These are phyloP conservation scores for Scedosporium boydii DNA, from an alignment of 2,329 filamentous ascomycete genomes.

Conservation along the genomic window DNA sequence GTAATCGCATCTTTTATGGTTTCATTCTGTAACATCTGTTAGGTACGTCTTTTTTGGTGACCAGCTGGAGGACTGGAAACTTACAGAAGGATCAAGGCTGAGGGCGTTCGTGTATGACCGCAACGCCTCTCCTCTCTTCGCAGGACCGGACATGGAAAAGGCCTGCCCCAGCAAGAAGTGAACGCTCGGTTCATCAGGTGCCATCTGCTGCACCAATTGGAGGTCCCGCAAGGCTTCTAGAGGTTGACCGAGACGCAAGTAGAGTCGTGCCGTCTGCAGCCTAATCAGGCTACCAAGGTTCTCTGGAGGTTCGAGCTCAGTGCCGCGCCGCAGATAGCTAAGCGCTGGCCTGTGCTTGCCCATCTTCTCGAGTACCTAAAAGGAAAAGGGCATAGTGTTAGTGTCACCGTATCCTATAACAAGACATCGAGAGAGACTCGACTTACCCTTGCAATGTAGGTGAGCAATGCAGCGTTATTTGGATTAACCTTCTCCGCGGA, in stretches of 20 bases:
- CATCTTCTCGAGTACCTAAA: conserved; percentile 9
- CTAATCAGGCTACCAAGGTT: conserved; percentile 6
- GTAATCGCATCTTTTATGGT: conserved; percentile 4
- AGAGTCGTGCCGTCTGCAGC: conserved; percentile 6
- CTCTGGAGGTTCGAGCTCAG: conserved; percentile 5
- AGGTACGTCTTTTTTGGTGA: neutral
- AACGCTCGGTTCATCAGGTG: conserved; percentile 6
- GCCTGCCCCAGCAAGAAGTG: conserved; percentile 9
- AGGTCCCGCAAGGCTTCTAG: conserved; percentile 6
- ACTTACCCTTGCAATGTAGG: conserved; percentile 13
- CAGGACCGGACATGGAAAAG: conserved; percentile 5
- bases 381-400: neutral
- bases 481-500: conserved; percentile 13
- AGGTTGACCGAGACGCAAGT: conserved; percentile 7
- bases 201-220: conserved; percentile 6
- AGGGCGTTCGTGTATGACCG: conserved; percentile 4
- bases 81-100: conserved; percentile 6
- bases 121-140: conserved; percentile 5
- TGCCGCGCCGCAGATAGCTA: conserved; percentile 6
- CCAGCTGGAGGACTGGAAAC: neutral
- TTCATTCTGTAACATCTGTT: conserved; percentile 2
- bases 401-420: neutral
- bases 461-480: conserved; percentile 12
- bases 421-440: neutral
- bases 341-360: conserved; percentile 7